phyloP scores from a whole-genome alignment of 75 land plant species.

The Selaginella tamariscina region DNA sequence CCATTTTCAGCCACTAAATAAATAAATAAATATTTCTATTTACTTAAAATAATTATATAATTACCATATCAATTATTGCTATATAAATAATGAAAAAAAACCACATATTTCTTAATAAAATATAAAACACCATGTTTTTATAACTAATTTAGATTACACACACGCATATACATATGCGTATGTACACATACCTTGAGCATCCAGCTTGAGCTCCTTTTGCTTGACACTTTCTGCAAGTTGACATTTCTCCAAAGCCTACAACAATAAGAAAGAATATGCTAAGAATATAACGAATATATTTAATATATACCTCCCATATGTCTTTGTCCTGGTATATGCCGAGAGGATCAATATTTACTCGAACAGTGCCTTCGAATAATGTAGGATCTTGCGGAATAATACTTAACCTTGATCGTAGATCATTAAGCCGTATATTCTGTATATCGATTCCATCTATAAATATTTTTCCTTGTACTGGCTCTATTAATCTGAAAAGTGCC shows the following conservation, averaged over 20 bases:
- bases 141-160: too few species aligned
- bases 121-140: too few species aligned
- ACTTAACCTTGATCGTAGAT: slow-evolving; percentile 51
- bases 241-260: slow-evolving; percentile 70
- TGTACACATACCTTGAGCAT: slow-evolving; percentile 51
- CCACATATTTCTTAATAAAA: too few species aligned
- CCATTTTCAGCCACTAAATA: slow-evolving; percentile 7
- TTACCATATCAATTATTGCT: too few species aligned
- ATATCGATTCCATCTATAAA: slow-evolving; percentile 15
- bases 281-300: not conserved
- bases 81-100: too few species aligned
- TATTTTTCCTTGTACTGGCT: slow-evolving; percentile 18
- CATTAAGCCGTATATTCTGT: not conserved
- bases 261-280: slow-evolving; percentile 1
- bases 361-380: slow-evolving; percentile 63
- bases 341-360: slow-evolving; percentile 70
- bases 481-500: slow-evolving; percentile 14
- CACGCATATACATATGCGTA: too few species aligned
- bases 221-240: slow-evolving; percentile 64
- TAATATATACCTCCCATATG: slow-evolving; percentile 56
- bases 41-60: too few species aligned
- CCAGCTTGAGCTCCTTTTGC: slow-evolving; percentile 45
- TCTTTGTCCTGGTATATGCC: slow-evolving; percentile 52
- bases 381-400: slow-evolving; percentile 86
- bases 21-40: too few species aligned